Evolutionary conservation across 2,329 filamentous ascomycete species (phyloP), one percentile per base, ranked within the genome.

Genomic region (Trichoderma koningii): DNA sequence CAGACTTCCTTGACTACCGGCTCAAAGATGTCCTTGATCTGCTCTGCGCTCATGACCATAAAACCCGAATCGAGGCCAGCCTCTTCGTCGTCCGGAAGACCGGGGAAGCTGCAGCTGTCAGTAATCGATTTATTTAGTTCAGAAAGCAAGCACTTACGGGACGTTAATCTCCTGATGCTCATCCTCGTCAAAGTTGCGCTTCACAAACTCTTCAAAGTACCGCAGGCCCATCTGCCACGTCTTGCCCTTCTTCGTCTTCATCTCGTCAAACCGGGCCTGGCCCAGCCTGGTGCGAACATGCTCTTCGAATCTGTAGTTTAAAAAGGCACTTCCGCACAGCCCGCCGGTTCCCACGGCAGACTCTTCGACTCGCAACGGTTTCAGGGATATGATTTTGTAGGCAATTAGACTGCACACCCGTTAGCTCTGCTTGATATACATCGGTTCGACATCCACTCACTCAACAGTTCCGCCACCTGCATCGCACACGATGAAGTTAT

Each of bases 131-230:
- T n/a, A 21, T n/a, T 7, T 23, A 23, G 21, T 42, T 7, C 7
- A 14, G 12, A 30, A 23, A 19, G n/a, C 5, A 23, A 12, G 57
- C 57, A 81, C 84, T 69, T 76, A 86, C 83, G 90, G 90, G 4
- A 93, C 85, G 65, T 92, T 92, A 66, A 93, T 85, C 73, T 93
- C 90, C 56, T 87, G 83, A 68, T 90, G 86, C 72, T 92, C 90
- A 53, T 92, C 89, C 71, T 91, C 88, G 73, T 91, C 89, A 73
- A 93, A 94, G 72, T 92, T 93, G 15, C 91, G 84, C 77, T 94
- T 94, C 15, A 94, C 90, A 73, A 92, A 93, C 73, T 93, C 90
- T 71, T 94, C 91, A 75, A 92, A 94, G 72, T 92, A 93, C 63
- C 87, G 85, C 57, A 93, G 79, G 2, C 88, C 91, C 87, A 89